Conservation (phyloP, 176 grass and related monocot genomes). For the Triticum urartu region DNA sequence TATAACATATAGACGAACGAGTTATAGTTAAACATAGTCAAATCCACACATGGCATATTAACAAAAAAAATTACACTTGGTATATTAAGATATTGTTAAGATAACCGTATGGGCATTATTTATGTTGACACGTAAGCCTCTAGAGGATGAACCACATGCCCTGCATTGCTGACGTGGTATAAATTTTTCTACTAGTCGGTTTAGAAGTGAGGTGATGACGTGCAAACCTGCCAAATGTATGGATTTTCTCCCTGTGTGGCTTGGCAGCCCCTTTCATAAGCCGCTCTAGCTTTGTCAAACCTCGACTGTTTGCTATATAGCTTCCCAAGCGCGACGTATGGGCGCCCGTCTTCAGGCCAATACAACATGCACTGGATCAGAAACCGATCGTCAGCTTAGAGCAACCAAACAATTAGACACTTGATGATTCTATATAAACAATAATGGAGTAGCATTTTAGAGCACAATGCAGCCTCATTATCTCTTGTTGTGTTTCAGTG, state of each 20-base stretch:
- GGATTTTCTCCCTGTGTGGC: slow-evolving; percentile 93
- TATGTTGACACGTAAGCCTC: not conserved
- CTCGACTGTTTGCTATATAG: slow-evolving; percentile 79
- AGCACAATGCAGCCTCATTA: not conserved
- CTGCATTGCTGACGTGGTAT: not conserved
- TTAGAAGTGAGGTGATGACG: not conserved
- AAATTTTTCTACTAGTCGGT: not conserved
- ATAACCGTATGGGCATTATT: not conserved
- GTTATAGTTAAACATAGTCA: not conserved
- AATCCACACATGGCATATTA: not conserved
- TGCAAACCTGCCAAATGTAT: slow-evolving; percentile 94
- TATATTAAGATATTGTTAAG: not conserved
- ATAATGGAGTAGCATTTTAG: not conserved
- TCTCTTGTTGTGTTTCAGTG: not conserved
- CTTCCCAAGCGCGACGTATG: slow-evolving; percentile 88
- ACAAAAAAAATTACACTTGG: too few relatives aligned
- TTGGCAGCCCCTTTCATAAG: slow-evolving; percentile 95
- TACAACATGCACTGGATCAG: slow-evolving; percentile 66
- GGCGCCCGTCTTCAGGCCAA: slow-evolving; percentile 96
- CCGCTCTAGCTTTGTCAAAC: slow-evolving; percentile 76
- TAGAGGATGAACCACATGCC: not conserved
- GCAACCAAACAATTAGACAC: not conserved
- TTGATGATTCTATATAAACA: not conserved
- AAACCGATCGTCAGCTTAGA: slow-evolving; percentile 6
- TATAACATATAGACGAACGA: not conserved